Percentiles rank a stretch among this genome's conserved stretches.
Evolutionary conservation across 306 rosid species (phyloP).

Genomic region (Dalbergia cultrata): DNA sequence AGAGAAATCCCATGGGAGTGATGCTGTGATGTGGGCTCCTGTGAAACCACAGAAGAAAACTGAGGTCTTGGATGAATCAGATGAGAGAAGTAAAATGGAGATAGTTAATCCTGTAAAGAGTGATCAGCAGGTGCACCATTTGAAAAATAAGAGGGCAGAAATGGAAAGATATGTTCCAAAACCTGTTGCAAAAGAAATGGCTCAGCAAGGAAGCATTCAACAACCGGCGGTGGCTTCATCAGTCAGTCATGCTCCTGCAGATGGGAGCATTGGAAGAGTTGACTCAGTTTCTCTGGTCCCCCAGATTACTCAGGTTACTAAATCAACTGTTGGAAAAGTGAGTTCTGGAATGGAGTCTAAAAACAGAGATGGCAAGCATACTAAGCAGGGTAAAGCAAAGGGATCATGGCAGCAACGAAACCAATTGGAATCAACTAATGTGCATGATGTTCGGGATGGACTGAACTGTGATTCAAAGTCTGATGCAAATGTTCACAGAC

Average conservation of each 20-base stretch:
- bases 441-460: constrained; percentile 62
- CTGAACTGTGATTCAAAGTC: constrained; percentile 50
- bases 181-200: constrained; percentile 97
- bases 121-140: constrained; percentile 69
- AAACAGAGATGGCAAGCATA: constrained; percentile 65
- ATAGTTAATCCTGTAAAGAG: constrained; percentile 58
- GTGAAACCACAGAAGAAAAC: constrained; percentile 75
- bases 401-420: constrained; percentile 83
- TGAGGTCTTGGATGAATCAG: constrained; percentile 64
- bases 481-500: constrained; percentile 51
- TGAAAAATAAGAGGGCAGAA: constrained; percentile 91
- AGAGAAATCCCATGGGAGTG: constrained; percentile 71
- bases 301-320: constrained; percentile 51
- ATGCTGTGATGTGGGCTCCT: constrained; percentile 94
- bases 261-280: constrained; percentile 54
- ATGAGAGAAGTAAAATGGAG: constrained; percentile 62
- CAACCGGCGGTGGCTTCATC: constrained; percentile 52
- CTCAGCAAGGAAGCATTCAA: constrained; percentile 79
- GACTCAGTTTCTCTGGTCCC: constrained; percentile 57
- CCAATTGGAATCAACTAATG: constrained; percentile 51
- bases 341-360: constrained; percentile 64
- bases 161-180: constrained; percentile 95
- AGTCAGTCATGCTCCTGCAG: constrained; percentile 53
- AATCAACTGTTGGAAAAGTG: constrained; percentile 52
- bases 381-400: constrained; percentile 73